These are phyloP conservation scores for Blastocystis sp. DNA, from an alignment of 352 stramenopile species.

Conservation along the genomic window DNA sequence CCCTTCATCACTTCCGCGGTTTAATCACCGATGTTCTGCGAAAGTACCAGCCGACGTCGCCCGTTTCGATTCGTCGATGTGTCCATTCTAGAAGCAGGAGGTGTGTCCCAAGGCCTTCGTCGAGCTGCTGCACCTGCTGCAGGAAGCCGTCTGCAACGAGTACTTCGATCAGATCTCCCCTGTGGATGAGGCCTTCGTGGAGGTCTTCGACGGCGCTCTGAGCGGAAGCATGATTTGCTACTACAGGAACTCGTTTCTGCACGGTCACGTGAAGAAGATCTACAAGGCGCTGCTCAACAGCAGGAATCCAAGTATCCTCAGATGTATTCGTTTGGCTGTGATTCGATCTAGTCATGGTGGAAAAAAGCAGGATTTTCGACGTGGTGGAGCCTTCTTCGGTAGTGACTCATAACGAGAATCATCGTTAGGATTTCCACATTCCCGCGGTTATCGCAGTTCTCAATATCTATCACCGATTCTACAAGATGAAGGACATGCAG, in stretches of 20 bases:
- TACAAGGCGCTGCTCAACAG: background rate
- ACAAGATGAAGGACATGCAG: conserved; percentile 1
- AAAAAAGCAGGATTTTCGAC: background rate
- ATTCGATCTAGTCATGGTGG: background rate
- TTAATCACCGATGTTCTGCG: background rate
- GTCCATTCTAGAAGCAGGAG: background rate
- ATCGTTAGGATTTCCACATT: background rate
- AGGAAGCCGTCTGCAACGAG: background rate
- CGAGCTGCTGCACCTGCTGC: background rate
- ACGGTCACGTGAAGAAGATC: conserved; percentile 14
- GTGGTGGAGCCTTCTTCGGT: background rate
- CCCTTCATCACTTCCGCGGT: background rate
- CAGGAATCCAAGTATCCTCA: background rate
- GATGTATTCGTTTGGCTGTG: background rate
- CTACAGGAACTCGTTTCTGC: conserved; percentile 2
- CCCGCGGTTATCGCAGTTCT: background rate
- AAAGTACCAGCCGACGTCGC: background rate
- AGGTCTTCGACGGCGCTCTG: background rate
- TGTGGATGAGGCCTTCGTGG: background rate
- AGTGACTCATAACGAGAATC: background rate
- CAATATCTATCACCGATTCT: conserved; percentile 13
- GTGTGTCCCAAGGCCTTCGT: background rate
- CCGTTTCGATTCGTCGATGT: background rate
- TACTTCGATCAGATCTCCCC: background rate
- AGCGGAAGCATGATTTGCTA: background rate